phyloP scores from a whole-genome alignment of 2,329 filamentous ascomycete genomes.

The Colletotrichum costaricense region DNA sequence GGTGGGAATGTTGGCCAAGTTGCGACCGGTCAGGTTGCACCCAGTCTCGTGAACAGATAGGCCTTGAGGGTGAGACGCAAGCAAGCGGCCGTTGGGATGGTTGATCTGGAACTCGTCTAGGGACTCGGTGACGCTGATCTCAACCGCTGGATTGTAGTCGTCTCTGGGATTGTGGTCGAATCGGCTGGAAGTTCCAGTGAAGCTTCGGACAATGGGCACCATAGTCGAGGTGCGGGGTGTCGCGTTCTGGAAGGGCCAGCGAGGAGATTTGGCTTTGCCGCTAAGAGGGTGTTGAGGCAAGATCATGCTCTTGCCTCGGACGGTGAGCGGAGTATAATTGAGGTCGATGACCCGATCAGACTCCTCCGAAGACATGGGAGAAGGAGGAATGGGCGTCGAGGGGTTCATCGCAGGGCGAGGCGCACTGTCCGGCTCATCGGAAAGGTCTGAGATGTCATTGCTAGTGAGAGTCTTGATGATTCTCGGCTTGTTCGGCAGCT shows the following conservation, averaged over 20 bases:
- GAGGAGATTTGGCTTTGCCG: neutral
- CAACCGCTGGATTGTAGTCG: neutral
- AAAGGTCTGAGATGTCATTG: neutral
- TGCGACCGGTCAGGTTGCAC: neutral
- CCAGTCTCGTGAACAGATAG: neutral
- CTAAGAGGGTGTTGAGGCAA: conserved; percentile 4
- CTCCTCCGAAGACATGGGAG: conserved; percentile 13
- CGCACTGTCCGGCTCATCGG: neutral
- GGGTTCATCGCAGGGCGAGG: neutral
- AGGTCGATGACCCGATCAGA: conserved; percentile 6
- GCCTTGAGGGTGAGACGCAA: conserved; percentile 12
- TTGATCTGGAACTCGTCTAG: conserved; percentile 30
- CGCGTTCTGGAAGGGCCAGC: conserved; percentile 31
- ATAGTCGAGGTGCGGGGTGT: conserved; percentile 21
- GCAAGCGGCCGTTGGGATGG: conserved; percentile 19
- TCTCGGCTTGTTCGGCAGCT: neutral
- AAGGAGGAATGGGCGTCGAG: conserved; percentile 14
- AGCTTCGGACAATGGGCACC: conserved; percentile 16
- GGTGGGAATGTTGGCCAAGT: conserved; percentile 2
- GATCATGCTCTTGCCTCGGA: conserved; percentile 27
- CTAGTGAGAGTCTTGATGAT: neutral
- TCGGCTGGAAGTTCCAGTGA: neutral
- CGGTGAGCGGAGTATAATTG: conserved; percentile 15
- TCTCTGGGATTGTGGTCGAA: neutral
- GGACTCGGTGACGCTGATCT: conserved; percentile 26